Percentiles rank a stretch among this genome's conserved stretches.
Conservation (phyloP, 73 alveolate species). For the Durusdinium trenchii region DNA sequence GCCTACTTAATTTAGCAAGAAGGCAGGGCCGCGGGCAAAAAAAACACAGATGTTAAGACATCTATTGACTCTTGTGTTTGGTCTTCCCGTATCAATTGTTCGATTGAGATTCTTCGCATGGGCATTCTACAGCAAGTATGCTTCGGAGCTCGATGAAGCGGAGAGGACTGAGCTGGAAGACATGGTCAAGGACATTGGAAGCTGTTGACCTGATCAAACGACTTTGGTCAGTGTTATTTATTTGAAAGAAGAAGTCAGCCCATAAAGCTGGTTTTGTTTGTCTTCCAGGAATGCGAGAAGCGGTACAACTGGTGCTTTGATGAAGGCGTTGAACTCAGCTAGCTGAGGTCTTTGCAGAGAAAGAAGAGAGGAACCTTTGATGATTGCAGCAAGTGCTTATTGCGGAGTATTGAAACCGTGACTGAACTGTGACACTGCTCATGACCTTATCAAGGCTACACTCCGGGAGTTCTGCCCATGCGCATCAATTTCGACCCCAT, state of each 20-base stretch:
- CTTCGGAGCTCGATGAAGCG: background rate
- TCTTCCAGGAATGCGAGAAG: constrained; percentile 39
- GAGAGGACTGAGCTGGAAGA: constrained; percentile 20
- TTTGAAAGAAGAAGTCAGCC: background rate
- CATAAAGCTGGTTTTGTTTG: background rate
- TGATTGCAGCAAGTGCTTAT: background rate
- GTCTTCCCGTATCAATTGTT: background rate
- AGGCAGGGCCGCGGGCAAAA: no score
- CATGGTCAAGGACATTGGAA: constrained; percentile 26
- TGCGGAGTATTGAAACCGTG: background rate
- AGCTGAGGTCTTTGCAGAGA: background rate
- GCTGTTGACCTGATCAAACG: background rate
- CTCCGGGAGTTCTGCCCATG: constrained; percentile 59
- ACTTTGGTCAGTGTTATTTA: background rate
- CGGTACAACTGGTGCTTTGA: constrained; percentile 38
- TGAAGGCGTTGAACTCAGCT: constrained; percentile 52
- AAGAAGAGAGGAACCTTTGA: background rate
- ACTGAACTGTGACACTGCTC: background rate
- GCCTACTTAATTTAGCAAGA: no score
- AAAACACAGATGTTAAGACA: no score
- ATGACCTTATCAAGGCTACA: background rate
- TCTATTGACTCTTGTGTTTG: no score
- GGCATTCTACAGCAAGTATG: constrained; percentile 76
- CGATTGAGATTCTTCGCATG: constrained; percentile 43
- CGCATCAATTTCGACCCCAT: constrained; percentile 67